phyloP scores from a whole-genome alignment of 352 stramenopile genomes.

The Globisporangium uncinulatum region DNA sequence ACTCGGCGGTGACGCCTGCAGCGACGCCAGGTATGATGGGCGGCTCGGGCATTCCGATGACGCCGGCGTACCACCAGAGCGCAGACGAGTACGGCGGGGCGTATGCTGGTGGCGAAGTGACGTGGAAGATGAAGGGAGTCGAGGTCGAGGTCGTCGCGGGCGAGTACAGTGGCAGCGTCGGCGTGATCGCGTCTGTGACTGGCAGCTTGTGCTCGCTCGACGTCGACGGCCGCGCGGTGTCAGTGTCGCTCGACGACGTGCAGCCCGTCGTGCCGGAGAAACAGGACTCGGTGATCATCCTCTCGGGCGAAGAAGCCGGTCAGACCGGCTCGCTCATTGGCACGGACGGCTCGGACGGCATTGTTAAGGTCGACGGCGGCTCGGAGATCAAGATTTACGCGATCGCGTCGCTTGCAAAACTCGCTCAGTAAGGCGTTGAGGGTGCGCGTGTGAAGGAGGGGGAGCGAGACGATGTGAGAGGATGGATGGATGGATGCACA shows the following conservation, averaged over 20 bases:
- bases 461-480: constrained; percentile 1
- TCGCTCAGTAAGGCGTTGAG: constrained; percentile 53
- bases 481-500: neutral
- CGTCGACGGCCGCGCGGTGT: constrained; percentile 67
- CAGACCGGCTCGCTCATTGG: constrained; percentile 82
- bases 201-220: constrained; percentile 75
- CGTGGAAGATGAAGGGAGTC: constrained; percentile 87
- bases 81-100: constrained; percentile 32
- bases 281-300: constrained; percentile 84
- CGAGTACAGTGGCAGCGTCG: constrained; percentile 61
- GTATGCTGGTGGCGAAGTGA: constrained; percentile 53
- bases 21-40: constrained; percentile 73
- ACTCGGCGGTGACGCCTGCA: constrained; percentile 52
- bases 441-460: neutral
- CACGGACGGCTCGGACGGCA: constrained; percentile 82
- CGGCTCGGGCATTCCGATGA: constrained; percentile 64
- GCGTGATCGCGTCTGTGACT: constrained; percentile 69
- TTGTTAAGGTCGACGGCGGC: constrained; percentile 85
- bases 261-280: constrained; percentile 81
- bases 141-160: constrained; percentile 72
- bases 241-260: constrained; percentile 56
- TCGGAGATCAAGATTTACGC: constrained; percentile 90
- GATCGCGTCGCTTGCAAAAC: constrained; percentile 75
- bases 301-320: constrained; percentile 81
- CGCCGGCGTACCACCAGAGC: constrained; percentile 53